A percentile compares a stretch with the other conserved stretches of the same genome.
phyloP scores from a whole-genome alignment of 2,329 filamentous ascomycete species.

The Fusarium musae region DNA sequence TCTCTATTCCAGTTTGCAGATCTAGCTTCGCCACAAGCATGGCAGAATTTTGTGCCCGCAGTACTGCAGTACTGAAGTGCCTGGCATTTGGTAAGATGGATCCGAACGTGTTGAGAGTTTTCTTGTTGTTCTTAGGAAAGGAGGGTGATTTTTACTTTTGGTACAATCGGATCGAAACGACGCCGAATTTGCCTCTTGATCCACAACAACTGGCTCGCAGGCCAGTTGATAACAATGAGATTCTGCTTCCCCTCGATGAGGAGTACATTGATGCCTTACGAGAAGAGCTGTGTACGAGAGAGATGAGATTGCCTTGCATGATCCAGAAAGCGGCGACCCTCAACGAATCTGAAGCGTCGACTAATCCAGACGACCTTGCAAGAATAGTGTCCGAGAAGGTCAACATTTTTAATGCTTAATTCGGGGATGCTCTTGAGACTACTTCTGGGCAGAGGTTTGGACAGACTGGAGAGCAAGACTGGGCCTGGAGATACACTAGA shows the following conservation, averaged over 20 bases:
- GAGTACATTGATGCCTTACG: not conserved
- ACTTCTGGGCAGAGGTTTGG: not conserved
- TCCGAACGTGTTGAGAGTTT: not conserved
- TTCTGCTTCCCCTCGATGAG: not conserved
- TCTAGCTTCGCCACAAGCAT: constrained; percentile 18
- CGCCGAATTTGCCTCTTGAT: not conserved
- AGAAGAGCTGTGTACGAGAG: constrained; percentile 6
- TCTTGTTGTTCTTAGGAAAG: constrained; percentile 24
- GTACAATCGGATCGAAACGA: not conserved
- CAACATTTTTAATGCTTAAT: not conserved
- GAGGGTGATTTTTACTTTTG: constrained; percentile 25
- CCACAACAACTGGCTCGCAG: too few species aligned
- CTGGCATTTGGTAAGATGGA: not conserved
- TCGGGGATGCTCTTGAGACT: not conserved
- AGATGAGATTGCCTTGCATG: not conserved
- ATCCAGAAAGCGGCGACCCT: not conserved
- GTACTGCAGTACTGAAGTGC: not conserved
- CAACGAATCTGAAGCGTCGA: not conserved
- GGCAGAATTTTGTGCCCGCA: constrained; percentile 4
- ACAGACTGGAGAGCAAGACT: not conserved
- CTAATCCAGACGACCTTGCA: not conserved
- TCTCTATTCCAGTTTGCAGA: constrained; percentile 38
- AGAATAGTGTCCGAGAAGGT: not conserved
- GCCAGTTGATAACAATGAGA: not conserved
- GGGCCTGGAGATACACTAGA: not conserved